phyloP scores from a whole-genome alignment of 2,329 filamentous ascomycete species.

The Ilyonectria robusta region DNA sequence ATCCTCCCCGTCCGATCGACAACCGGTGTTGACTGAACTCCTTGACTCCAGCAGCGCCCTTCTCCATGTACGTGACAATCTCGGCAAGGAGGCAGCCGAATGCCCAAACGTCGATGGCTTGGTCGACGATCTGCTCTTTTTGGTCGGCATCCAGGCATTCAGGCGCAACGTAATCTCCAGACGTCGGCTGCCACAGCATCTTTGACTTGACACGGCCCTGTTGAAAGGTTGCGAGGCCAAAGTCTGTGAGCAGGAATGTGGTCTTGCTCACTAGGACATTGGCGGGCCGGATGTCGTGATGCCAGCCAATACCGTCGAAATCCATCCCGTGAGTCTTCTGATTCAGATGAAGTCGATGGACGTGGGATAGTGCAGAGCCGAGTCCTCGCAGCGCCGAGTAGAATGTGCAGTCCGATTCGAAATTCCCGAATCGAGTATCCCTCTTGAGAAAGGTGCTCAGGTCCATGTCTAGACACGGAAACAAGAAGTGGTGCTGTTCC shows the following conservation, averaged over 20 bases:
- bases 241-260: not conserved
- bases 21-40: not conserved
- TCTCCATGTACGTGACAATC: not conserved
- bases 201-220: not conserved
- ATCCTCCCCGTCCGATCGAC: not conserved
- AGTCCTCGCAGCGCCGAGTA: conserved; percentile 2
- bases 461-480: not conserved
- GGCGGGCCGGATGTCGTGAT: conserved; percentile 6
- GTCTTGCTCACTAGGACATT: conserved; percentile 9
- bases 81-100: conserved; percentile 8
- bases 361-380: conserved; percentile 8
- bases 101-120: conserved; percentile 15
- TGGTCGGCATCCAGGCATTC: conserved; percentile 9
- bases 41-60: not conserved
- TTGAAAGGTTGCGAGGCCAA: conserved; percentile 3
- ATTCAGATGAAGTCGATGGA: conserved; percentile 6
- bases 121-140: not conserved
- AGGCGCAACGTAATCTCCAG: conserved; percentile 5
- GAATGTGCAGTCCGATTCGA: conserved; percentile 1
- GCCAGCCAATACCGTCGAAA: conserved; percentile 8
- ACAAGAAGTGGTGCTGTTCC: conserved; percentile 2
- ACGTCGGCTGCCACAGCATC: not conserved
- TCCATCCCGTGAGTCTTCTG: not conserved
- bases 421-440: not conserved
- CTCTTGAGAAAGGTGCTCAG: not conserved